Base-by-base conservation (phyloP, 176 grass and related monocot genomes). In the Calamus simplicifolius region DNA sequence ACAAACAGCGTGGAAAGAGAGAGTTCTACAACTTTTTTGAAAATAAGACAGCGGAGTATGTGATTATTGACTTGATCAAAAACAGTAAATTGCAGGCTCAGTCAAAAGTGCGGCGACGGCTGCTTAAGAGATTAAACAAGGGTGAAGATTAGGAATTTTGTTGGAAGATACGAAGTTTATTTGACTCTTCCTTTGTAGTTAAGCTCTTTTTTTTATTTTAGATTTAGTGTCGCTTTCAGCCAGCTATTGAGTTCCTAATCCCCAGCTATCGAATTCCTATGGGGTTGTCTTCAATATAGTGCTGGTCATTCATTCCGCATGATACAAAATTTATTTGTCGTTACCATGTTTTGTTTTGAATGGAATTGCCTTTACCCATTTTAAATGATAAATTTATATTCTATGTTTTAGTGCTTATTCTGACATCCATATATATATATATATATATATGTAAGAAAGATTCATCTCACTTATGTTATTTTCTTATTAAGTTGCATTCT, bases 1-100 rank as follows among this genome's bases (percentile, higher is more conserved):
- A 18, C 19, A 49, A 16, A 28, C 52, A 14, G 49, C 29, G 50
- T 29, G 28, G 54, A 74, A 54, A 57, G 35, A 52, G 50, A 27
- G 29, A 61, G 52, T 25, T 28, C 48, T n/a, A 77, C 56, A 18
- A 48, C 18, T 29, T 51, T 58, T 13, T 19, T 59, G 19, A 35
- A 29, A 66, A 29, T 55, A 51, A 50, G 52, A 52, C 25, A 21
- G 29, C 31, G 0, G 35, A 43, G 29, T 59, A 76, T 66, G 57
- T 70, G 28, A 16, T 67, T 75, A 69, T 65, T 38, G 62, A 77
- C 73, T 75, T 52, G 61, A 64, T 51, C 67, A 76, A 51, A 67
- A 6, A 54, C 15, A 25, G 28, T 69, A 48, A 75, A 64, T 30
- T 74, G 29, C 19, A 52, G 25, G 61, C 12, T 56, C 13, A 56